Conservation (phyloP, 2,329 filamentous ascomycete species). For the Elsinoe perseae region DNA sequence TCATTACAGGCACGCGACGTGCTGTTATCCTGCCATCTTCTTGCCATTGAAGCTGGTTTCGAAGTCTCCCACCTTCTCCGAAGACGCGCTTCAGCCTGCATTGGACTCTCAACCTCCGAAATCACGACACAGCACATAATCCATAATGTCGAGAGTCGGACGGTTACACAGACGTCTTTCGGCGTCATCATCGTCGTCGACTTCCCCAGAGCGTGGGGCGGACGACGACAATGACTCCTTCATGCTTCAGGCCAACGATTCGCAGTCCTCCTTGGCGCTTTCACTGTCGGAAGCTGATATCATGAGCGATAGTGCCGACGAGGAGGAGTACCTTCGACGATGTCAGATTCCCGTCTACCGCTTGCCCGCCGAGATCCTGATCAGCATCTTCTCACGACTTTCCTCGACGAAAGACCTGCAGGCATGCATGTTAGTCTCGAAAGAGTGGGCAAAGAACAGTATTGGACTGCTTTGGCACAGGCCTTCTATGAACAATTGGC, state of each 20-base stretch:
- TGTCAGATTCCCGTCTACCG: slow-evolving; percentile 70
- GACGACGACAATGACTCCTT: slow-evolving; percentile 95
- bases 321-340: slow-evolving; percentile 49
- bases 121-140: neutral
- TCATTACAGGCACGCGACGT: neutral
- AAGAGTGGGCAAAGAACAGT: slow-evolving; percentile 83
- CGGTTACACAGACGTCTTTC: slow-evolving; percentile 20
- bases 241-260: slow-evolving; percentile 74
- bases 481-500: slow-evolving; percentile 81
- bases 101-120: neutral
- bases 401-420: slow-evolving; percentile 64
- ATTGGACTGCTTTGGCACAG: slow-evolving; percentile 94
- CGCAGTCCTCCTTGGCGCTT: slow-evolving; percentile 79
- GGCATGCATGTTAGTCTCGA: slow-evolving; percentile 88
- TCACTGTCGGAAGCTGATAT: slow-evolving; percentile 54
- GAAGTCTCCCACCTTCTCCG: neutral
- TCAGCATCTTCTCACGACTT: slow-evolving; percentile 82
- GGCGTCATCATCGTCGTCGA: slow-evolving; percentile 56
- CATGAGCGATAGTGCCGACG: slow-evolving; percentile 50
- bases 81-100: neutral
- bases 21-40: neutral
- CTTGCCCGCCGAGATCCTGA: slow-evolving; percentile 89
- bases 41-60: neutral
- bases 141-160: slow-evolving; percentile 17
- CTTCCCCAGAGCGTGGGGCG: slow-evolving; percentile 65